Conservation (phyloP, 1,284 basidiomycete species). For the Abortiporus biennis region DNA sequence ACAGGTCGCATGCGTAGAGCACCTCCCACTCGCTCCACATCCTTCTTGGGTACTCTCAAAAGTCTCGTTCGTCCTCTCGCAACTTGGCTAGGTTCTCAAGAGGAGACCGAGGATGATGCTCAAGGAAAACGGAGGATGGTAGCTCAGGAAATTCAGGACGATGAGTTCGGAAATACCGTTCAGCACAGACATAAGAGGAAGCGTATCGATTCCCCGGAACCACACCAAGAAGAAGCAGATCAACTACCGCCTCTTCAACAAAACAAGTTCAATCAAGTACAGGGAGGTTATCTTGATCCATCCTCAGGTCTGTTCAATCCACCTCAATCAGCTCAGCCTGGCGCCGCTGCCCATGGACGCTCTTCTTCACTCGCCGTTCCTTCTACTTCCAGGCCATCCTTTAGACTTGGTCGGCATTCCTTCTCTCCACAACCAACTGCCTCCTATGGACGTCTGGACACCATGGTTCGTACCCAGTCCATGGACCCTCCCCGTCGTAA, state of each 20-base stretch:
- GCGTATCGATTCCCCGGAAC: conserved; percentile 20
- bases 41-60: conserved; percentile 24
- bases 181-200: conserved; percentile 23
- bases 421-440: conserved; percentile 16
- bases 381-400: conserved; percentile 7
- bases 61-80: conserved; percentile 23
- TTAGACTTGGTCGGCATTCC: conserved; percentile 14
- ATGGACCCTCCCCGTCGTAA: conserved; percentile 22
- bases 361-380: conserved; percentile 18
- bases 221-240: conserved; percentile 2
- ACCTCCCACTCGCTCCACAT: conserved; percentile 19
- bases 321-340: conserved; percentile 7
- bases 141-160: conserved; percentile 5
- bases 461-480: conserved; percentile 19
- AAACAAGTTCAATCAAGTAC: conserved; percentile 6
- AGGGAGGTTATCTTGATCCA: conserved; percentile 25
- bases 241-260: conserved; percentile 6
- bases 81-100: conserved; percentile 19
- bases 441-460: conserved; percentile 11
- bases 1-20: conserved; percentile 6
- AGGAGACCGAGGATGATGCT: conserved; percentile 17
- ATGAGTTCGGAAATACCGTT: conserved; percentile 13
- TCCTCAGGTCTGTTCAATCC: conserved; percentile 16
- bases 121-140: conserved; percentile 19
- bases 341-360: conserved; percentile 10